phyloP scores from a whole-genome alignment of 1,284 basidiomycete species.

The Caloboletus firmus region DNA sequence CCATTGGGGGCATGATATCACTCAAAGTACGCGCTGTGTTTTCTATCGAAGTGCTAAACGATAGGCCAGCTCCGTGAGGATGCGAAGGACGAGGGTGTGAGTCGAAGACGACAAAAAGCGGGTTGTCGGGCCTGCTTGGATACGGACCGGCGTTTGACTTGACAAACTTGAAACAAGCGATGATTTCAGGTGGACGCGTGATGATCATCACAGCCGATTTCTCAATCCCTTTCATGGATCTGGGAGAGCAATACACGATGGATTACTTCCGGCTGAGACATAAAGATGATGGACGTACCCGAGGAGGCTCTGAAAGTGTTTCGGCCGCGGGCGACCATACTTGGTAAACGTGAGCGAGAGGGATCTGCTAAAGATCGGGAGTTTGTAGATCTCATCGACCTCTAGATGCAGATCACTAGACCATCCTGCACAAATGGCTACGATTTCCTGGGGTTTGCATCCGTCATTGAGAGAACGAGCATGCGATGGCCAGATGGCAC shows the following conservation, averaged over 20 bases:
- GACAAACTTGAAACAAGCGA: conserved; percentile 54
- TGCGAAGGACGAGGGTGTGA: conserved; percentile 62
- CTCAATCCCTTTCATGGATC: conserved; percentile 32
- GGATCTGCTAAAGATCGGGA: conserved; percentile 44
- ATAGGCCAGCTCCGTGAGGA: conserved; percentile 56
- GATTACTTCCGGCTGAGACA: neutral
- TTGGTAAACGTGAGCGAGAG: conserved; percentile 41
- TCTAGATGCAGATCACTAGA: conserved; percentile 53
- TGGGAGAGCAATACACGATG: conserved; percentile 17
- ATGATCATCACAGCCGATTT: conserved; percentile 51
- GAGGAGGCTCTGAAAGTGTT: conserved; percentile 46
- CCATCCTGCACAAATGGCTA: conserved; percentile 56
- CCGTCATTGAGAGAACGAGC: neutral
- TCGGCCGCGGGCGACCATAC: conserved; percentile 41
- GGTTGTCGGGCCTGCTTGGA: conserved; percentile 13
- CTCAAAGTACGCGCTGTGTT: conserved; percentile 46
- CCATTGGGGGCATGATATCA: conserved; percentile 48
- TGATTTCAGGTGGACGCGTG: conserved; percentile 68
- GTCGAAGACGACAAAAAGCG: conserved; percentile 60
- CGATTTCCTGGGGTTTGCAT: conserved; percentile 43
- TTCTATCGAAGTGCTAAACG: conserved; percentile 44
- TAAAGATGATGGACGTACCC: conserved; percentile 35
- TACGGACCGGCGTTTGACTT: conserved; percentile 5
- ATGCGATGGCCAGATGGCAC: neutral
- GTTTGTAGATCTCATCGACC: conserved; percentile 48